phyloP scores from a whole-genome alignment of 169 alveolate genomes.

The Eimeria maxima region DNA sequence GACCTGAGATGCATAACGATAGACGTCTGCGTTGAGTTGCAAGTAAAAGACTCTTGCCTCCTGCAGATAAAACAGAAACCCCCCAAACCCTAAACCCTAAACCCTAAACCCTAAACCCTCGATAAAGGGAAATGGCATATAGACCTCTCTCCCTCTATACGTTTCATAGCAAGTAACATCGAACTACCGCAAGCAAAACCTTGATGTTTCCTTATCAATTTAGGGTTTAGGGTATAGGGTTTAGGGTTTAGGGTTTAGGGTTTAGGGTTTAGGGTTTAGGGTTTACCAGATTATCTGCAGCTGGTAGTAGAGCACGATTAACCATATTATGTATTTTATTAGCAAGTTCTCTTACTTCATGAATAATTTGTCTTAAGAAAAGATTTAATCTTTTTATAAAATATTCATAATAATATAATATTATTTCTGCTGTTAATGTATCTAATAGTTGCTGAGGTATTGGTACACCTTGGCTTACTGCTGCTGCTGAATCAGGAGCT shows the following conservation, averaged over 20 bases:
- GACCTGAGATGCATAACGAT: neutral
- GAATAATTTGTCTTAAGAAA: neutral
- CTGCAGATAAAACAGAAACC: neutral
- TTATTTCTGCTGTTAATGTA: neutral
- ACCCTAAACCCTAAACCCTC: slow-evolving; percentile 38
- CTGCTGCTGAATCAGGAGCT: slow-evolving; percentile 43
- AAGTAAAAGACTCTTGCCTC: slow-evolving; percentile 36
- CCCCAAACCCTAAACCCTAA: slow-evolving; percentile 22
- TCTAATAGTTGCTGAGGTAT: slow-evolving; percentile 32
- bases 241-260: neutral
- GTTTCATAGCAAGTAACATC: too few species aligned
- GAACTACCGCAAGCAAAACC: too few species aligned
- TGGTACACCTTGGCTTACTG: neutral
- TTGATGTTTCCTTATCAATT: too few species aligned
- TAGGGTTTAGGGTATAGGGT: neutral
- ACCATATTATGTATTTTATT: neutral
- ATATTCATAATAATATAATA: neutral
- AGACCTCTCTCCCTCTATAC: too few species aligned
- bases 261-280: slow-evolving; percentile 13
- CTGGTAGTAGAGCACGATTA: neutral
- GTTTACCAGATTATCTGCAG: neutral
- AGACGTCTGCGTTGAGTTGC: slow-evolving; percentile 37
- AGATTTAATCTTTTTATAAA: neutral
- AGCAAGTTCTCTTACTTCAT: neutral
- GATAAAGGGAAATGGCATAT: neutral